Base-by-base conservation (phyloP, 768 basidiomycete species). In the Termitomyces titanicus region DNA sequence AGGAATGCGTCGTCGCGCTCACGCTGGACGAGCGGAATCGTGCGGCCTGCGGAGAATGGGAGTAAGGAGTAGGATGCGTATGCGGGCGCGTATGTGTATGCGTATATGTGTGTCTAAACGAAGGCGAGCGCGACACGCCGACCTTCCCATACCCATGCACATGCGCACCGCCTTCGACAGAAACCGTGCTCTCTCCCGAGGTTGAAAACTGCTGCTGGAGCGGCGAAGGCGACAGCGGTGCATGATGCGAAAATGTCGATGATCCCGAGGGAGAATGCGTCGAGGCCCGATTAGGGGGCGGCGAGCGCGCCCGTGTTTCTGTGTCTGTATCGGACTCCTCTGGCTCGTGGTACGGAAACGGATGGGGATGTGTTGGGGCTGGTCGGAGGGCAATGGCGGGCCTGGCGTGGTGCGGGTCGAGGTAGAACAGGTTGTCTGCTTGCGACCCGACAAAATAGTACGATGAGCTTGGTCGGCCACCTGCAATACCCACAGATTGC, bases 371-470 rank as follows among this genome's bases (percentile, higher is more conserved):
- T 3, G 69, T 67, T 4, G 71, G 71, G 0, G 68, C 61, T 1
- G 78, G 77, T 5, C 87, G 80, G 1, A 94, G 75, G 0, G 90
- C 86, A 2, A 96, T 73, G 0, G 92, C 79, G 0, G 90, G 81
- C 8, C 93, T 82, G 0, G 92, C 77, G 63, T 94, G 83, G 64
- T 90, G 86, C 2, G 89, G 88, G 70, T 91, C 86, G 34, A 91
- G 81, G 64, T 92, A 89, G 65, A 93, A 87, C 7, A 98, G 79
- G 47, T 85, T 89, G 59, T 94, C 89, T 3, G 86, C 88, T 67
- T 99, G 96, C 0, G 87, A 80, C 15, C 93, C 96, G 46, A 99
- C 91, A 66, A 99, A 99, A 70, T 98, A 99, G 70, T 97, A 98
- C 0, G 94, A 97, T 0, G 92, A 94, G n/a, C 91, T 91, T 0